Evolutionary conservation across 345 rosid species (phyloP).

Genomic region (Turritis glabra): DNA sequence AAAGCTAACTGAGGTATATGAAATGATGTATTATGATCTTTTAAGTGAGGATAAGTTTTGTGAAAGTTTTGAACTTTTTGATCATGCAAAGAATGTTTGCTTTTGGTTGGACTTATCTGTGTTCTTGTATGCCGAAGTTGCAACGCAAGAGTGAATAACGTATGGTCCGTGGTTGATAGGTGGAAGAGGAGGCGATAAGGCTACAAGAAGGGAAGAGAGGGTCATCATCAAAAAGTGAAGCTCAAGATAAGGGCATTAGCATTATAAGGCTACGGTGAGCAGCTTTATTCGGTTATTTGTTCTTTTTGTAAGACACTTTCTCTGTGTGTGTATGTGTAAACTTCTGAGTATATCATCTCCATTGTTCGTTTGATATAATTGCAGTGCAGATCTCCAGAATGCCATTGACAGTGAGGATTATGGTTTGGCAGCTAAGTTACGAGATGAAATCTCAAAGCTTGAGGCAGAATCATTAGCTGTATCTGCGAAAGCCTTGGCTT

Average conservation of each 20-base stretch:
- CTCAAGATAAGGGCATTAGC: conserved; percentile 88
- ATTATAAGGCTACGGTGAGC: conserved; percentile 72
- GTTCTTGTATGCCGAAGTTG: background rate
- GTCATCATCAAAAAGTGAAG: conserved; percentile 86
- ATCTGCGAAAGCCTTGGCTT: conserved; percentile 77
- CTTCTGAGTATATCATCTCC: background rate
- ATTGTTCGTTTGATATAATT: conserved; percentile 25
- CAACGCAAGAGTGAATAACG: background rate
- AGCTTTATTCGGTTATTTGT: background rate
- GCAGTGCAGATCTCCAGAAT: conserved; percentile 82
- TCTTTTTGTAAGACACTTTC: background rate
- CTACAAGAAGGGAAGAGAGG: conserved; percentile 75
- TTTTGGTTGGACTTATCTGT: background rate
- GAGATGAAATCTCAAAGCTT: conserved; percentile 72
- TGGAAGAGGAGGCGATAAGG: conserved; percentile 72
- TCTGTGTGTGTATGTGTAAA: background rate
- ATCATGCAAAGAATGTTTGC: background rate
- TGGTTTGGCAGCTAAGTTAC: conserved; percentile 68
- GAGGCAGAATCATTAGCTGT: conserved; percentile 90
- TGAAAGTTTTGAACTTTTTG: background rate
- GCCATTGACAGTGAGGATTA: conserved; percentile 82
- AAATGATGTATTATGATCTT: background rate
- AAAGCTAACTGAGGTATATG: conserved; percentile 79
- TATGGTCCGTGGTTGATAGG: conserved; percentile 50
- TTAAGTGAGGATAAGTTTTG: background rate